Evolutionary conservation across 495 filamentous ascomycete genomes (phyloP).

Genomic region (Hypomontagnella monticulosa): DNA sequence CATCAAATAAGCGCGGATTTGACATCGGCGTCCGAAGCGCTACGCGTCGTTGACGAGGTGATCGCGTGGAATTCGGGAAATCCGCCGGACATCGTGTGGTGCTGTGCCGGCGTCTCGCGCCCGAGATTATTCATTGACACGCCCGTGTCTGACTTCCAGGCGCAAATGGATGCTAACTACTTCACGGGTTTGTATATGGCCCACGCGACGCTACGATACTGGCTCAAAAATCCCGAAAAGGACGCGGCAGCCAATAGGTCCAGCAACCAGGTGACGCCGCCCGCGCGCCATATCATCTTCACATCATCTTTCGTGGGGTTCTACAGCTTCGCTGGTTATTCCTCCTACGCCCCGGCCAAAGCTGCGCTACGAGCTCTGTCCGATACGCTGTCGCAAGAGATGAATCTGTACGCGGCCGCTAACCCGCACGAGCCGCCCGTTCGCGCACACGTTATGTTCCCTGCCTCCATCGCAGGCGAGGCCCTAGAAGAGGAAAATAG

Average conservation of each 20-base stretch:
- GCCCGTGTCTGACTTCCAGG: slow-evolving; percentile 61
- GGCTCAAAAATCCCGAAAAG: slow-evolving; percentile 55
- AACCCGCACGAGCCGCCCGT: slow-evolving; percentile 53
- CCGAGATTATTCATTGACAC: slow-evolving; percentile 79
- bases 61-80: slow-evolving; percentile 74
- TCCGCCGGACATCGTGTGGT: slow-evolving; percentile 83
- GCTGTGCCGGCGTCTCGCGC: slow-evolving; percentile 73
- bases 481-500: slow-evolving; percentile 77
- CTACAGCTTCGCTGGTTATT: slow-evolving; percentile 76
- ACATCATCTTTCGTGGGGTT: slow-evolving; percentile 77
- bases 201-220: slow-evolving; percentile 63
- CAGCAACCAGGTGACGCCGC: slow-evolving; percentile 33
- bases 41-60: slow-evolving; percentile 69
- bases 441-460: slow-evolving; percentile 78
- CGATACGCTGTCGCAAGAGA: slow-evolving; percentile 78
- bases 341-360: slow-evolving; percentile 79
- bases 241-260: neutral
- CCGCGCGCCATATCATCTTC: slow-evolving; percentile 77
- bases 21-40: slow-evolving; percentile 65
- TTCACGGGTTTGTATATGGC: slow-evolving; percentile 81
- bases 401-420: slow-evolving; percentile 73
- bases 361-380: slow-evolving; percentile 79
- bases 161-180: slow-evolving; percentile 85
- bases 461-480: slow-evolving; percentile 74
- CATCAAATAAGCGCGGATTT: slow-evolving; percentile 79